phyloP scores from a whole-genome alignment of 139 green algal species.

The Chlamydomonas sp. region DNA sequence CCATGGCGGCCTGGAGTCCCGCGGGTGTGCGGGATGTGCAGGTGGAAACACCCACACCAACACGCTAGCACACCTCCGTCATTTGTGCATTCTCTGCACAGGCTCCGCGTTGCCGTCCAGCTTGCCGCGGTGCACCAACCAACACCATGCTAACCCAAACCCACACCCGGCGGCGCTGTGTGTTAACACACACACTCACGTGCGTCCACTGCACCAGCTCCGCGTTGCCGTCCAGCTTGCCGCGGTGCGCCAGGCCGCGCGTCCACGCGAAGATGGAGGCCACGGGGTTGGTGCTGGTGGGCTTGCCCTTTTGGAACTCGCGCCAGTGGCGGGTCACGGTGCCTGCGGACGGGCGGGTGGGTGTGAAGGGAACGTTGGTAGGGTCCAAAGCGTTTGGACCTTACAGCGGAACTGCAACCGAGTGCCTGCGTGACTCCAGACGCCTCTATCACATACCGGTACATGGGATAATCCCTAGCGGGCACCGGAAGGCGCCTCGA shows the following conservation, averaged over 20 bases:
- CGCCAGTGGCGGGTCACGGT: slow-evolving; percentile 97
- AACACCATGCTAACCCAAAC: not conserved
- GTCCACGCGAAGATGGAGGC: slow-evolving; percentile 98
- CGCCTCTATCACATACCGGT: no score
- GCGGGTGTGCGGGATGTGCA: not conserved
- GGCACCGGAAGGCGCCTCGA: no score
- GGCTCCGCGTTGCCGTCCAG: no score
- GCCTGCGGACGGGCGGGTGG: slow-evolving; percentile 54
- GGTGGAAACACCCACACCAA: not conserved
- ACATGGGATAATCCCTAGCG: no score
- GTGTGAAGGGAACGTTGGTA: not conserved
- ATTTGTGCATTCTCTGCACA: not conserved
- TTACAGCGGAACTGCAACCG: no score
- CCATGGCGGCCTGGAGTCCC: no score
- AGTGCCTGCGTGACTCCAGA: no score
- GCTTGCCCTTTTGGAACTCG: slow-evolving; percentile 94
- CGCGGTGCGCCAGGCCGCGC: slow-evolving; percentile 89
- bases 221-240: slow-evolving; percentile 92
- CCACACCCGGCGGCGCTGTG: not conserved
- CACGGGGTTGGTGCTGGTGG: slow-evolving; percentile 96
- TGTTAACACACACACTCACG: not conserved
- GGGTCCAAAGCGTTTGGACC: not conserved
- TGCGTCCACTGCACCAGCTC: slow-evolving; percentile 80
- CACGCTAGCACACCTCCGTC: not conserved
- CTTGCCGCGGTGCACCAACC: not conserved